Conservation (phyloP, 1,284 basidiomycete species). For the Rugosomyces carneus region DNA sequence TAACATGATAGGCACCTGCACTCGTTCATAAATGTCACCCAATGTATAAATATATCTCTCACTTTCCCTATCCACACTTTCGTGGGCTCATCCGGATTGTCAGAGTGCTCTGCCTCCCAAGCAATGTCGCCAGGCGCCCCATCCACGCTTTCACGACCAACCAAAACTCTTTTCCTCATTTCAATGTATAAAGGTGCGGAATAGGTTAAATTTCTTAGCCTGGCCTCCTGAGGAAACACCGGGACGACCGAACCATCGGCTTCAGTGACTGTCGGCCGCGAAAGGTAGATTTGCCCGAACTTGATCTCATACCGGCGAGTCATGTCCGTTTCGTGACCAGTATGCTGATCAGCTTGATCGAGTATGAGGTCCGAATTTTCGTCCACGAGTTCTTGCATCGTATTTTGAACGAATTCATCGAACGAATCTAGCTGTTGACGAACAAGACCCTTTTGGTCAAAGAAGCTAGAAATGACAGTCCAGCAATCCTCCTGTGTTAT, state of each 20-base stretch:
- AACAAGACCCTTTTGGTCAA: slow-evolving; percentile 96
- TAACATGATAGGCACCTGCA: slow-evolving; percentile 95
- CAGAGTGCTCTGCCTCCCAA: slow-evolving; percentile 77
- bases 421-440: slow-evolving; percentile 97
- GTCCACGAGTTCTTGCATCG: slow-evolving; percentile 99
- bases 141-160: slow-evolving; percentile 78
- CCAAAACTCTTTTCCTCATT: slow-evolving; percentile 82
- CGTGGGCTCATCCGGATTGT: slow-evolving; percentile 56
- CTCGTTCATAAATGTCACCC: slow-evolving; percentile 9
- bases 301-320: slow-evolving; percentile 94
- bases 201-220: slow-evolving; percentile 92
- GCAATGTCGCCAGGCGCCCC: slow-evolving; percentile 76
- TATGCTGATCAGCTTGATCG: slow-evolving; percentile 95
- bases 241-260: slow-evolving; percentile 91
- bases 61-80: slow-evolving; percentile 98
- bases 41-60: slow-evolving; percentile 22
- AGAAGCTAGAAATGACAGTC: slow-evolving; percentile 95
- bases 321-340: slow-evolving; percentile 75
- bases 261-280: slow-evolving; percentile 91
- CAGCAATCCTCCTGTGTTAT: slow-evolving; percentile 94
- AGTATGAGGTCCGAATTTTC: slow-evolving; percentile 92
- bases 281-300: slow-evolving; percentile 97
- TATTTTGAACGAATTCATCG: slow-evolving; percentile 99
- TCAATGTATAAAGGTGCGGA: slow-evolving; percentile 96
- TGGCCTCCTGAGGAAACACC: slow-evolving; percentile 96